Base-by-base conservation (phyloP, 306 rosid species). In the Medicago ruthenica region DNA sequence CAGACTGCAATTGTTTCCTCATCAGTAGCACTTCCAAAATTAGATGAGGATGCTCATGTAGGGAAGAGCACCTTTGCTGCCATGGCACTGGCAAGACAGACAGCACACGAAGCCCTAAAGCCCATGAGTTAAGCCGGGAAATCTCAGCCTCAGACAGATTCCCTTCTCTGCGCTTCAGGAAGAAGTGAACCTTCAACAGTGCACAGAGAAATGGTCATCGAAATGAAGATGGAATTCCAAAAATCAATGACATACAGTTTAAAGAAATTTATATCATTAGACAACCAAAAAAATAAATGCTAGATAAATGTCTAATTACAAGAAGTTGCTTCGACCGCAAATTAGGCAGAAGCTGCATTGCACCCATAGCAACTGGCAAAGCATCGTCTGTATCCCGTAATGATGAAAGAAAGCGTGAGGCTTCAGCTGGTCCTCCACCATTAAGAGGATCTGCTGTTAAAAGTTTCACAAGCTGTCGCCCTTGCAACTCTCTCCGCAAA, bases 371-470 rank as follows among this genome's bases (percentile, higher is more conserved):
- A 81, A 94, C 98, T 39, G 98, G 98, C 83, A 92, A 77, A 78
- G 98, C 98, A 87, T 94, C 98, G 76, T 94, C 92, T 14, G 93
- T 85, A 83, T 92, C 97, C 75, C 96, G 88, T 69, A 94, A 82
- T 15, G 98, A 94, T 76, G 98, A 94, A 82, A 94, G 98, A 85
- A 94, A 94, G 40, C 97, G 98, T 5, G 98, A 94, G 74, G 97
- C 98, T 90, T 94, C 98, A 76, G 98, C 97, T 67, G 97, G 97
- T 79, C 97, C 98, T 51, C 98, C 98, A 61, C 98, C 98, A 85
- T 82, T 90, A 54, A 94, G 98, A 74, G 98, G 98, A 75, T 94
- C 98, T 16, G 98, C 98, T 51, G 97, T 92, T 66, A 94, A 87
- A 89, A 94, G 98, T 82, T 94, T 94, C 86, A 94, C 98, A 79